Evolutionary conservation across 805 yeast species (phyloP), one percentile per base, ranked within the genome.

Genomic region (Candida endomychidarum): DNA sequence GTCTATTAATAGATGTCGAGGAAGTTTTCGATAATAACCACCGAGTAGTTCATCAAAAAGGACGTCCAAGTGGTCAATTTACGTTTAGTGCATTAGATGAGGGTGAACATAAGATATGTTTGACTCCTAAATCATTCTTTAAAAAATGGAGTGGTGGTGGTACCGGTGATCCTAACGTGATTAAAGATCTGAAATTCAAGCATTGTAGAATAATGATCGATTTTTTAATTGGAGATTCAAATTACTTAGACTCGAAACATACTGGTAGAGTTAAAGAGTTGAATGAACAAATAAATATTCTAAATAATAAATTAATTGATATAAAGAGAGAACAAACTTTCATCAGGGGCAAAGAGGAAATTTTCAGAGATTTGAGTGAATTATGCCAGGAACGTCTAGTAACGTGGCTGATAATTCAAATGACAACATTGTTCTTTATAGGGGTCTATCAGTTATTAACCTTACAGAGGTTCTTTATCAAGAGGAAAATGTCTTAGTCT

Each of bases 251-350:
- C 29, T 33, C 46, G 2, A 70, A 70, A 55, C 72, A 76, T 51
- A 72, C 72, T 41, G 75, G 72, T 48, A 72, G 71, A 42, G 64
- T 74, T 14, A 74, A 76, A 44, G 63, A 70, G 10, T 63, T 83
- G 52, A 74, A 77, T 16, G 74, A 74, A 44, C 75, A 78, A 46
- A 72, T 84, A 27, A 72, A 73, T 41, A 75, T 69, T 41, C 67
- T 86, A 58, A 78, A 73, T 54, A 67, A 72, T 37, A 79, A 80
- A 53, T 63, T 86, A 50, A 66, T 67, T 23, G 77, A 71, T 43
- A 73, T 88, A 47, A 75, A 75, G 52, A 62, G 74, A 27, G 93
- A 87, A 53, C 95, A 86, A 58, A 63, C 65, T 34, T 64, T 72
- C 43, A 52, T 59, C 7, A 43, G 57, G 15, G 53, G 50, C 23